A percentile compares a stretch with the other conserved stretches of the same genome.
Conservation (phyloP, 345 rosid species). For the Aegle marmelos region DNA sequence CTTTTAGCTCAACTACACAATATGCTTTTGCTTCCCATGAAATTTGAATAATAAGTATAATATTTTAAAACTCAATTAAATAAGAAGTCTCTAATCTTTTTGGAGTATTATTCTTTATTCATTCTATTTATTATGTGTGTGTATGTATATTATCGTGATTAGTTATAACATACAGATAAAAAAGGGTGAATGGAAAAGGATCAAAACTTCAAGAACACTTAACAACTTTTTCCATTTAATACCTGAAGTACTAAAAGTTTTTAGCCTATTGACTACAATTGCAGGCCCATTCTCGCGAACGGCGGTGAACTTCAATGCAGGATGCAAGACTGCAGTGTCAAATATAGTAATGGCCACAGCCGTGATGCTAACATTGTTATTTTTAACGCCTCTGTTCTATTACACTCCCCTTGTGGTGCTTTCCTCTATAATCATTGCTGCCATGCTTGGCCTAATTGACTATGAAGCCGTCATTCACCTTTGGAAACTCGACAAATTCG, state of each 20-base stretch:
- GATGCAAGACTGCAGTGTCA: constrained; percentile 83
- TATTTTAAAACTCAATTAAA: too few relatives aligned
- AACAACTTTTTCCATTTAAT: too few relatives aligned
- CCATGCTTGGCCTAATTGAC: constrained; percentile 95
- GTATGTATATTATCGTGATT: too few relatives aligned
- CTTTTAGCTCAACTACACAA: background rate
- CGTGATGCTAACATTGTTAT: constrained; percentile 75
- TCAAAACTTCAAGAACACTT: too few relatives aligned
- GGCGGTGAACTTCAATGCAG: constrained; percentile 93
- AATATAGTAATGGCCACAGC: constrained; percentile 92
- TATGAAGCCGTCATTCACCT: constrained; percentile 80
- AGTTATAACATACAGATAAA: too few relatives aligned
- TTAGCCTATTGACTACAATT: background rate
- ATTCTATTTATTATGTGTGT: too few relatives aligned
- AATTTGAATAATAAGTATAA: too few relatives aligned
- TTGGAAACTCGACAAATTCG: constrained; percentile 83
- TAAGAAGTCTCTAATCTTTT: too few relatives aligned
- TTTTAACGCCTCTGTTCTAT: constrained; percentile 80
- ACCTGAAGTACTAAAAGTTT: background rate
- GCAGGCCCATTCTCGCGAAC: constrained; percentile 93
- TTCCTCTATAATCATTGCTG: constrained; percentile 70
- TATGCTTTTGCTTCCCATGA: background rate
- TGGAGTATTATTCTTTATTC: too few relatives aligned
- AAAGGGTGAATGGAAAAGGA: too few relatives aligned
- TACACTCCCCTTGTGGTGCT: constrained; percentile 95